These are phyloP conservation scores for Neopestalotiopsis sp. DNA, from an alignment of 2,329 filamentous ascomycete species.

Conservation along the genomic window DNA sequence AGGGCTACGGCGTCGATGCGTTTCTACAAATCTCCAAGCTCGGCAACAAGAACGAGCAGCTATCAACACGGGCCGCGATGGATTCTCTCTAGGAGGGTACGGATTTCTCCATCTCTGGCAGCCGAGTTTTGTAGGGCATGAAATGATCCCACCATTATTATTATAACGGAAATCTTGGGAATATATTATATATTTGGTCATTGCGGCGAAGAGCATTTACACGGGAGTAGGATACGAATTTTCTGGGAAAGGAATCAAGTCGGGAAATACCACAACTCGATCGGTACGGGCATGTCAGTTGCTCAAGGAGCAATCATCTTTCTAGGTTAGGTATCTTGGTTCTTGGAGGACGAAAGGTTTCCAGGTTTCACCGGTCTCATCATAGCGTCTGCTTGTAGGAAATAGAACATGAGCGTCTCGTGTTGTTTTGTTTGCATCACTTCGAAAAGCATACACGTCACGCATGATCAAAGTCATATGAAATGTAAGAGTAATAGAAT, in stretches of 20 bases:
- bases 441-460: too few relatives aligned
- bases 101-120: background rate
- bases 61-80: slow-evolving; percentile 78
- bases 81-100: slow-evolving; percentile 65
- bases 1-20: slow-evolving; percentile 94
- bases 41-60: slow-evolving; percentile 96
- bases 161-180: too few relatives aligned
- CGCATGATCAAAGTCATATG: background rate
- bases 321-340: background rate
- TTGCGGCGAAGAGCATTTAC: slow-evolving; percentile 9
- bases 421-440: background rate
- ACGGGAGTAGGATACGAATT: background rate
- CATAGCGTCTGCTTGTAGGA: background rate
- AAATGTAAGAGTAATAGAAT: background rate
- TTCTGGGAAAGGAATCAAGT: background rate
- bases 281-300: background rate
- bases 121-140: background rate
- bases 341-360: background rate
- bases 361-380: background rate
- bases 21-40: slow-evolving; percentile 96
- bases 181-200: background rate
- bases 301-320: background rate
- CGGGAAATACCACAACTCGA: background rate
- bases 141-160: background rate
- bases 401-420: background rate